Evolutionary conservation across 129 eudicot species (phyloP), one percentile per base, ranked within the genome.

Genomic region (Daucus carota): DNA sequence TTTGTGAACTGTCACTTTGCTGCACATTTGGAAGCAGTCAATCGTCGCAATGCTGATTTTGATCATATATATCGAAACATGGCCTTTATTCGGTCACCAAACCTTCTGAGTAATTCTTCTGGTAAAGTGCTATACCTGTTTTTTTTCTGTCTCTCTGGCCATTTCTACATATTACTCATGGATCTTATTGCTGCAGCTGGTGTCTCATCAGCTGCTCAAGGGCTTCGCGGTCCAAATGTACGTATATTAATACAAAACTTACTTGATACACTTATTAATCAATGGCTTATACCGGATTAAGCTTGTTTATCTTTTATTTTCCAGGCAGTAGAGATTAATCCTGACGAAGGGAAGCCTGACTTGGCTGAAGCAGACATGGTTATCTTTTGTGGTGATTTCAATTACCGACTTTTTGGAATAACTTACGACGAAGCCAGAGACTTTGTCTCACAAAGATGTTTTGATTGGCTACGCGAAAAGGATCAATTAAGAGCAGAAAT

Each of bases 381-480:
- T 40, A 50, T 94, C 72, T 94, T 94, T 80, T 76, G 75, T 80
- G 99, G 99, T 41, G 97, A 94, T 79, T 94, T 94, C 77, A 94
- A 94, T 83, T 94, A 94, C 78, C 92, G 97, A 26, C 96, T 91
- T 47, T 94, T 94, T 88, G 99, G 99, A 69, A 91, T 94, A 86
- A 84, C 99, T 11, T 94, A 94, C 38, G 99, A 94, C 62, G 99
- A 94, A 82, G 99, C 99, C 72, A 90, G 99, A 63, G 99, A 94
- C 78, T 86, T 94, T 77, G 99, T 94, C 79, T 94, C 99, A 29
- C 99, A 94, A 84, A 89, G 97, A 86, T 86, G 93, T 80, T 94
- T 94, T 29, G 97, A 94, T 57, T 94, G 99, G 97, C 90, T 94
- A 44, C 87, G 99, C 50, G 97, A 94, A 81, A 94, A 81, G 83